Conservation (phyloP, 768 basidiomycete genomes). For the Pisolithus sp. region DNA sequence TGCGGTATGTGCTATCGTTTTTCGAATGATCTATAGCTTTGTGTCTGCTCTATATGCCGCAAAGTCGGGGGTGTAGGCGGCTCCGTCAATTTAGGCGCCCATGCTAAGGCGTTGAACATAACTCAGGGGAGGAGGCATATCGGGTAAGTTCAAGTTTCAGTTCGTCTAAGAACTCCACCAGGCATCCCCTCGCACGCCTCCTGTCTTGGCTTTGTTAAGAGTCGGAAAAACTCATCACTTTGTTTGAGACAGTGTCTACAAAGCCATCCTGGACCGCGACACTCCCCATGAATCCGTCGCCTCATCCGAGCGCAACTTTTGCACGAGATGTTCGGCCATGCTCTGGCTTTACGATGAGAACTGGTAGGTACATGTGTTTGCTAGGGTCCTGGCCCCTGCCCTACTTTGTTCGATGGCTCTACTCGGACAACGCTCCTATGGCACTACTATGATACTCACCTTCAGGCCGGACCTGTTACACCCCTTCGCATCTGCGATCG, state of each 20-base stretch:
- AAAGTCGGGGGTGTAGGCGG: slow-evolving; percentile 64
- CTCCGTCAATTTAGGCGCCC: slow-evolving; percentile 59
- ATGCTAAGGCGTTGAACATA: slow-evolving; percentile 44
- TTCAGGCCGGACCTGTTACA: slow-evolving; percentile 58
- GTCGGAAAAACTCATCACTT: background rate
- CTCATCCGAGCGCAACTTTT: slow-evolving; percentile 57
- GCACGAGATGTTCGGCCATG: slow-evolving; percentile 58
- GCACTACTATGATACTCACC: too few species aligned
- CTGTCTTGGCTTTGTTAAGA: background rate
- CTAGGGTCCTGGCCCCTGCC: too few species aligned
- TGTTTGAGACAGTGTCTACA: slow-evolving; percentile 43
- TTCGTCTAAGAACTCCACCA: too few species aligned
- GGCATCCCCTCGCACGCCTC: too few species aligned
- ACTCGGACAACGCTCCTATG: too few species aligned
- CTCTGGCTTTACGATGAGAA: slow-evolving; percentile 54
- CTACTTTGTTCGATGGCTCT: too few species aligned
- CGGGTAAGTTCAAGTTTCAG: slow-evolving; percentile 29
- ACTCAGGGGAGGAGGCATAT: slow-evolving; percentile 47
- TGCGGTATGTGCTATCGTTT: background rate
- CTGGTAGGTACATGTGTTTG: slow-evolving; percentile 34
- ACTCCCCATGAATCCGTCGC: slow-evolving; percentile 42
- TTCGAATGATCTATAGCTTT: slow-evolving; percentile 33
- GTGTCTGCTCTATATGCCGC: slow-evolving; percentile 63
- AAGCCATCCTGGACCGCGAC: slow-evolving; percentile 53
- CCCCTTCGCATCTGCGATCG: slow-evolving; percentile 64